Percentiles rank a stretch among this genome's conserved stretches.
Conservation (phyloP, 139 green algal genomes). For the Edaphochlamys debaryana region DNA sequence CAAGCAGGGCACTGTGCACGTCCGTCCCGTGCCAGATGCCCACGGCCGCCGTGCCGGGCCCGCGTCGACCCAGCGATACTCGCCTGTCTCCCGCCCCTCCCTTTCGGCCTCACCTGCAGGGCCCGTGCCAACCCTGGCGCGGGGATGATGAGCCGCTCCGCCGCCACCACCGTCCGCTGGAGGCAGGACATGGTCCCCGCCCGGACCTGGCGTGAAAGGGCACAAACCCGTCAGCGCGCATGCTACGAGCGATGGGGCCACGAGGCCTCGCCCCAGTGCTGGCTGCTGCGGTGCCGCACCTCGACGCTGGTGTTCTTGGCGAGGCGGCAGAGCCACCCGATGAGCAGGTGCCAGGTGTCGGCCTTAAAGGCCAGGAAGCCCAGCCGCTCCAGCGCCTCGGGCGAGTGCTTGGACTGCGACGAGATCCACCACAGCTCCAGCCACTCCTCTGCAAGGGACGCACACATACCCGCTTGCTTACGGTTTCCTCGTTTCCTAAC, state of each 20-base stretch:
- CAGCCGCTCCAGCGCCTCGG: constrained; percentile 10
- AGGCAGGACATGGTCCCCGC: constrained; percentile 64
- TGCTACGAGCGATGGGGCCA: too few relatives aligned
- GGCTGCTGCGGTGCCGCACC: too few relatives aligned
- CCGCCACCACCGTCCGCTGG: constrained; percentile 75
- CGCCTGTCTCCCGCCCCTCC: too few relatives aligned
- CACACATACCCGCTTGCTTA: too few relatives aligned
- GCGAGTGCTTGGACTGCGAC: constrained; percentile 11
- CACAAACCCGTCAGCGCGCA: too few relatives aligned
- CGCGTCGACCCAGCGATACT: too few relatives aligned
- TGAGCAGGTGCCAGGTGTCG: constrained; percentile 37
- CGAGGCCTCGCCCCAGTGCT: too few relatives aligned
- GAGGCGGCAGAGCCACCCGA: constrained; percentile 41
- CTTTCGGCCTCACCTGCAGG: constrained; percentile 59
- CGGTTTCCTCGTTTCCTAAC: too few relatives aligned
- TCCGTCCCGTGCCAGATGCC: too few relatives aligned
- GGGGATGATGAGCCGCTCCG: constrained; percentile 71
- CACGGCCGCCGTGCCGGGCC: too few relatives aligned
- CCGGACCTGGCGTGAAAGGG: constrained; percentile 61
- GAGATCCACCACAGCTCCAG: constrained; percentile 57
- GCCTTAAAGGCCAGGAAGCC: constrained; percentile 31
- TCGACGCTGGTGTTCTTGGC: constrained; percentile 26
- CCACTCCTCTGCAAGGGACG: constrained; percentile 54
- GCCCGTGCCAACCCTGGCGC: constrained; percentile 59
- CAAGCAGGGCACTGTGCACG: too few relatives aligned